A percentile compares a stretch with the other conserved stretches of the same genome.
Conservation (phyloP, 1,284 basidiomycete species). For the Kalmanozyma brasiliensis region DNA sequence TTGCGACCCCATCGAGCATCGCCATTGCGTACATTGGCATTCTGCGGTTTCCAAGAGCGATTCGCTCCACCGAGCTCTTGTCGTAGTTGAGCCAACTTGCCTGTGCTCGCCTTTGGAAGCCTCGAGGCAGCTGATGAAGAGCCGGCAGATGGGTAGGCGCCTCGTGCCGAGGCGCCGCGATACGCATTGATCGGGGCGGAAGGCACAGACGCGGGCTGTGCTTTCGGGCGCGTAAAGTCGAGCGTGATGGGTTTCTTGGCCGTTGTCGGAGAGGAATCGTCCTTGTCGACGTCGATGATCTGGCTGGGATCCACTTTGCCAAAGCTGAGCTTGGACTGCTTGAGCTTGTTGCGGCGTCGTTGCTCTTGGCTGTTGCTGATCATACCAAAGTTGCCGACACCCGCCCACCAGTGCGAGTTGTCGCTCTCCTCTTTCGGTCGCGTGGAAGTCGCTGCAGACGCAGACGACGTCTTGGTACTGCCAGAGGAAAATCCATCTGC, state of each 20-base stretch:
- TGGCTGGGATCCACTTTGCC: conserved; percentile 36
- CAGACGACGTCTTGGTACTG: not conserved
- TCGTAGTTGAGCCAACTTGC: conserved; percentile 52
- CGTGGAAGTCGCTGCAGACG: conserved; percentile 1
- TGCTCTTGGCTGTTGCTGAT: conserved; percentile 35
- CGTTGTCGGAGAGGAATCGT: conserved; percentile 5
- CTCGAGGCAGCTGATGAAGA: conserved; percentile 17
- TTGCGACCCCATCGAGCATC: conserved; percentile 43
- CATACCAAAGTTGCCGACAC: conserved; percentile 35
- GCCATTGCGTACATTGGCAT: conserved; percentile 38
- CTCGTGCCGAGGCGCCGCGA: conserved; percentile 31
- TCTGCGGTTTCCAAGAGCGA: conserved; percentile 38
- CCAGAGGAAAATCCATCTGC: conserved; percentile 1
- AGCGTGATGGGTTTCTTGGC: conserved; percentile 43
- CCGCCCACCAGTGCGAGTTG: conserved; percentile 49
- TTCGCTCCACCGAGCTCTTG: conserved; percentile 50
- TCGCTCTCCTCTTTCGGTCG: conserved; percentile 16
- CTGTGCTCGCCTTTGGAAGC: conserved; percentile 31
- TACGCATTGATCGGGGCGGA: conserved; percentile 53
- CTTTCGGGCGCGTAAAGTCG: conserved; percentile 38
- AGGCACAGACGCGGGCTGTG: conserved; percentile 19
- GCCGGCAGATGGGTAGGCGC: conserved; percentile 14
- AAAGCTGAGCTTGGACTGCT: conserved; percentile 58
- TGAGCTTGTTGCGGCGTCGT: conserved; percentile 42
- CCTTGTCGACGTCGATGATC: conserved; percentile 49